These are phyloP conservation scores for Fusarium aywerte DNA, from an alignment of 2,329 filamentous ascomycete genomes.

Conservation along the genomic window DNA sequence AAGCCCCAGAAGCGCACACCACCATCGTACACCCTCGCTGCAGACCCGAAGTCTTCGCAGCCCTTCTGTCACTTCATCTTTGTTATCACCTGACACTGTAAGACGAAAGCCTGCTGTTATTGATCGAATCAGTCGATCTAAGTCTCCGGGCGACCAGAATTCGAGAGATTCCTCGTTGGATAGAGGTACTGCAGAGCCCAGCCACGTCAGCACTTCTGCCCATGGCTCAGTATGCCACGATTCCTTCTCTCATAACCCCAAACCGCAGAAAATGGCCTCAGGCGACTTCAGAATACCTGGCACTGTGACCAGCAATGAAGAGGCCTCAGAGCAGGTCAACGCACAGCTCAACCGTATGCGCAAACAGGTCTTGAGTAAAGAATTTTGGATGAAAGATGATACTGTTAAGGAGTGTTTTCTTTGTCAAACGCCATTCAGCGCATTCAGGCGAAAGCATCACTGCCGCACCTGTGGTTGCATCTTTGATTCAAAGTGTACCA, in stretches of 20 bases:
- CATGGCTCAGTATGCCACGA: slow-evolving; percentile 68
- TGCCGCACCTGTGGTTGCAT: slow-evolving; percentile 98
- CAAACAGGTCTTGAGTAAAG: slow-evolving; percentile 88
- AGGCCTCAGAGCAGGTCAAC: slow-evolving; percentile 68
- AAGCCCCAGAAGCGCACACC: slow-evolving; percentile 55
- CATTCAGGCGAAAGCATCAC: slow-evolving; percentile 95
- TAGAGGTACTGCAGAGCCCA: slow-evolving; percentile 66
- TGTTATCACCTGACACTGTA: slow-evolving; percentile 53
- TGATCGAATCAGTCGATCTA: slow-evolving; percentile 63
- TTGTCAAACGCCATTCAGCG: slow-evolving; percentile 89
- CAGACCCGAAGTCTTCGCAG: slow-evolving; percentile 52
- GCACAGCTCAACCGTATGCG: slow-evolving; percentile 76
- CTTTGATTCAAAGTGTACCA: slow-evolving; percentile 96
- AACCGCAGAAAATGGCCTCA: slow-evolving; percentile 58
- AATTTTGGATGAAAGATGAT: slow-evolving; percentile 99
- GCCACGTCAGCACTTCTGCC: slow-evolving; percentile 66
- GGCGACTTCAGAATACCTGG: slow-evolving; percentile 65
- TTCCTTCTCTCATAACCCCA: slow-evolving; percentile 62
- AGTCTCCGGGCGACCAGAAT: slow-evolving; percentile 55
- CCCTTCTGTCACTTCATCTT: slow-evolving; percentile 50
- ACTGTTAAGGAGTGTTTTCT: slow-evolving; percentile 97
- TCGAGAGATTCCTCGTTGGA: slow-evolving; percentile 71
- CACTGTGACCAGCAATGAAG: slow-evolving; percentile 64
- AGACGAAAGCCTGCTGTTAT: slow-evolving; percentile 63
- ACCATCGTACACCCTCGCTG: slow-evolving; percentile 48